Evolutionary conservation across 139 green algal genomes (phyloP), one percentile per base, ranked within the genome.

Genomic region (Pedinophyceae sp.): DNA sequence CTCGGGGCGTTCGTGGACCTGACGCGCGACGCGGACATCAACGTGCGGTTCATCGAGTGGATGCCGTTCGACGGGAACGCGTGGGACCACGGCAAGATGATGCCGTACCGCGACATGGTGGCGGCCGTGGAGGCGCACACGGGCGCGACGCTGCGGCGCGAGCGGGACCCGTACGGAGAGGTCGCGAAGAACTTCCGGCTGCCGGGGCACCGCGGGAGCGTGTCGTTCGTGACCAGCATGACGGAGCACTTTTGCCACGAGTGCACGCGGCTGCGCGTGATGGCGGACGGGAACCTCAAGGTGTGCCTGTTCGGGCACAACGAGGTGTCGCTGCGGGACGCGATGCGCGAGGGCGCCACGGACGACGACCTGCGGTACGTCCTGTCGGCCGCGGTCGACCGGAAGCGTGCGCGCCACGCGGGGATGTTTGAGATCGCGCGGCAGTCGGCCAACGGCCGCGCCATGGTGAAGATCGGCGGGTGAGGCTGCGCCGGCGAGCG

Each of bases 11-110:
- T 99, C 77, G 89, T 93, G 19, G 76, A 82, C 55, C 58, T 98
- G 7, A 95, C 91, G 4, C 52, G 70, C 0, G 19, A 86, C 25
- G 41, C 49, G 40, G 74, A 79, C 27, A 64, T 99, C 70, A 98
- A 99, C 68, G 89, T 97, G 51, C 74, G 92, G 18, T 99, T 99
- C 75, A 99, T 99, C 38, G 91, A 99, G 84, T 97, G 93, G 74
- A 98, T 98, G 91, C 91, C 91, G n/a, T 98, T 98, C 55, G 87
- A 97, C 56, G 91, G 92, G 54, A 98, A 98, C 56, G 83, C 87
- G 18, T 98, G 89, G 89, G 64, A 50, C 22, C 64, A 73, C 47
- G 46, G 24, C 16, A 93, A 92, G 69, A 85, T 97, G 86, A 85
- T 88, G 61, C 4, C 52, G 48, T 50, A 48, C 5, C 29, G 54